These are phyloP conservation scores for Lachnellula hyalina DNA, from an alignment of 2,329 filamentous ascomycete species.

Conservation along the genomic window DNA sequence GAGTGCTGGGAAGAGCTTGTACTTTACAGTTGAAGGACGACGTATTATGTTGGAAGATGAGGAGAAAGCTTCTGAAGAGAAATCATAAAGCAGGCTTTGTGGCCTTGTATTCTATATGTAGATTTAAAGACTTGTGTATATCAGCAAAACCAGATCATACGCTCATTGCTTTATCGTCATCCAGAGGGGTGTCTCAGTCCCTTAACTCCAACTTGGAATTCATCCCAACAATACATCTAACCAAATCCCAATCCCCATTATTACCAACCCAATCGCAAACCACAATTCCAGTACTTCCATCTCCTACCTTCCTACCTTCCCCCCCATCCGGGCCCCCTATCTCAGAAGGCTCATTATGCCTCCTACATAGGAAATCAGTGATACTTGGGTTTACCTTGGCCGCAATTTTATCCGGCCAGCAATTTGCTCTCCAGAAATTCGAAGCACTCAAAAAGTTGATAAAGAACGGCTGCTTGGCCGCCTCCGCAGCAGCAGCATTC, in stretches of 20 bases:
- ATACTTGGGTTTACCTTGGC: constrained; percentile 78
- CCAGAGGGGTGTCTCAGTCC: constrained; percentile 3
- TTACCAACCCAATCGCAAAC: constrained; percentile 92
- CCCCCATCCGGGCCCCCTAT: constrained; percentile 25
- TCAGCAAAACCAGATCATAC: background rate
- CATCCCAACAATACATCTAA: constrained; percentile 84
- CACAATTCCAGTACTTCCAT: constrained; percentile 79
- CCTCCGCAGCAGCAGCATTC: constrained; percentile 15
- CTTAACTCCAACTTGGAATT: constrained; percentile 62
- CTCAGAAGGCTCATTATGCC: constrained; percentile 40
- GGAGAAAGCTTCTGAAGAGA: constrained; percentile 23
- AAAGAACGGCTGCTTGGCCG: constrained; percentile 56
- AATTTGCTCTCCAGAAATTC: constrained; percentile 88
- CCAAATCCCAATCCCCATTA: constrained; percentile 83
- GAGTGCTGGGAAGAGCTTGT: constrained; percentile 73
- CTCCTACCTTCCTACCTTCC: constrained; percentile 43
- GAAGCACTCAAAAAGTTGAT: constrained; percentile 87
- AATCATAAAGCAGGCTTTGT: constrained; percentile 1
- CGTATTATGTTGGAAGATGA: constrained; percentile 77
- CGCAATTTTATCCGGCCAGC: constrained; percentile 92
- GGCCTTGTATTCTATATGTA: constrained; percentile 27
- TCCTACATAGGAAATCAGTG: constrained; percentile 55
- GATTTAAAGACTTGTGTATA: constrained; percentile 7
- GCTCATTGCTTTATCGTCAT: background rate
- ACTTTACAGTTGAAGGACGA: constrained; percentile 81